phyloP scores from a whole-genome alignment of 371 early-diverging fungal species.

The Mucor sp. region DNA sequence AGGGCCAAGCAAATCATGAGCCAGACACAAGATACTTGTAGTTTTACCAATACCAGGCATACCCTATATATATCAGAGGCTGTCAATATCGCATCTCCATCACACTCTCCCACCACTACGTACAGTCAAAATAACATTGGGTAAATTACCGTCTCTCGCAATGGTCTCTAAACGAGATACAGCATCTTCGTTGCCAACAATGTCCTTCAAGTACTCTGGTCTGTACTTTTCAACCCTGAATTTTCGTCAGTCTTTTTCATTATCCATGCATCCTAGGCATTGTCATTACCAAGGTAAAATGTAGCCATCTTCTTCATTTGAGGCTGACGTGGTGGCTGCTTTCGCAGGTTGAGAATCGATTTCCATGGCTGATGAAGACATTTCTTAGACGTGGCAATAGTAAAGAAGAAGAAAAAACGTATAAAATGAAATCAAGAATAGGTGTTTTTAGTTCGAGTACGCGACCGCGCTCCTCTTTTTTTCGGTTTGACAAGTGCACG shows the following conservation, averaged over 20 bases:
- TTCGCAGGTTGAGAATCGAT: not conserved
- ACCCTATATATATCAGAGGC: constrained; percentile 58
- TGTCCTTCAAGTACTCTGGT: constrained; percentile 84
- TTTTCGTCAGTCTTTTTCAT: not conserved
- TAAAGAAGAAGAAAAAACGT: not conserved
- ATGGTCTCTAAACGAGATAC: constrained; percentile 87
- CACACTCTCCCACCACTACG: not conserved
- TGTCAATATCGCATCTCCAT: not conserved
- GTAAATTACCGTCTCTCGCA: constrained; percentile 92
- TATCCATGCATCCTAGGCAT: not conserved
- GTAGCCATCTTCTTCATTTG: not conserved
- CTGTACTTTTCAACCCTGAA: constrained; percentile 97
- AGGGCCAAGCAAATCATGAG: constrained; percentile 82
- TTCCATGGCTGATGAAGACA: constrained; percentile 4
- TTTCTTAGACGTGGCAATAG: not conserved
- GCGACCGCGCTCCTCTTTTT: not conserved
- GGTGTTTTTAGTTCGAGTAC: not conserved
- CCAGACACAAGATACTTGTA: constrained; percentile 93
- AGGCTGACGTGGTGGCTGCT: not conserved
- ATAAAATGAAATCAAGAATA: not conserved
- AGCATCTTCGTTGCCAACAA: constrained; percentile 96
- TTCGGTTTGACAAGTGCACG: not conserved
- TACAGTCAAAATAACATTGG: constrained; percentile 95
- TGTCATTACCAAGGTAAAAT: not conserved
- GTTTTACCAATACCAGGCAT: constrained; percentile 99